Evolutionary conservation across 768 basidiomycete species (phyloP).

Genomic region (Lactarius hatsudake): DNA sequence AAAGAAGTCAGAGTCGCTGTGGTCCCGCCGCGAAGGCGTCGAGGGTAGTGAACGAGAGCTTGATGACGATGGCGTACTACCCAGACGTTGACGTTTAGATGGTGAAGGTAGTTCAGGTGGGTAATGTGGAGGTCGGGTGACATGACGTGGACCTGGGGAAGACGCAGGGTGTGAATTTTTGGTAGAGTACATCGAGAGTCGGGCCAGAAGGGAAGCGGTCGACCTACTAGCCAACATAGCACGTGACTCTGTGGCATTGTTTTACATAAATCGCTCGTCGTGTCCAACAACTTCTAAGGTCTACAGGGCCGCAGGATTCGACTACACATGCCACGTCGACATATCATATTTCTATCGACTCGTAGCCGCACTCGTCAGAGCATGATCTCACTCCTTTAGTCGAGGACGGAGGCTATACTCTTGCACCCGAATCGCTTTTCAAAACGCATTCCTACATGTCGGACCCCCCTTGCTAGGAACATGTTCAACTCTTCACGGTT

Average conservation of each 20-base stretch:
- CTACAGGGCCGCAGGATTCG: not conserved
- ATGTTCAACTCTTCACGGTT: too few relatives aligned
- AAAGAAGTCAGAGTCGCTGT: constrained; percentile 42
- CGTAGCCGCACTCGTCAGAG: too few relatives aligned
- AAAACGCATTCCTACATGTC: too few relatives aligned
- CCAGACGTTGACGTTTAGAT: constrained; percentile 48
- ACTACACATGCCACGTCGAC: not conserved
- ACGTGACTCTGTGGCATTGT: not conserved
- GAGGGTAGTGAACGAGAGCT: constrained; percentile 28
- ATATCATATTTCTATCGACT: too few relatives aligned
- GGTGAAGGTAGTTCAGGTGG: constrained; percentile 37
- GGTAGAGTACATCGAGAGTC: constrained; percentile 17
- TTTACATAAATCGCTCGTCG: not conserved
- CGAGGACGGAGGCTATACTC: not conserved
- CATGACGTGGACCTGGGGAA: constrained; percentile 40
- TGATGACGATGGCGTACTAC: constrained; percentile 45
- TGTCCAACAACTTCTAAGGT: too few relatives aligned
- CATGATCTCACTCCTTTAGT: too few relatives aligned
- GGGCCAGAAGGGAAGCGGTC: not conserved
- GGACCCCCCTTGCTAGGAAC: too few relatives aligned
- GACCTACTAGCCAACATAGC: not conserved
- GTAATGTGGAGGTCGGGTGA: constrained; percentile 30
- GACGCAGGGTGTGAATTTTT: constrained; percentile 47
- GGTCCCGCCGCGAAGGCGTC: constrained; percentile 21
- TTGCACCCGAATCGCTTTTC: not conserved